Percentiles rank a stretch among this genome's conserved stretches.
Evolutionary conservation across 306 rosid genomes (phyloP).

Genomic region (Cicer arietinum): DNA sequence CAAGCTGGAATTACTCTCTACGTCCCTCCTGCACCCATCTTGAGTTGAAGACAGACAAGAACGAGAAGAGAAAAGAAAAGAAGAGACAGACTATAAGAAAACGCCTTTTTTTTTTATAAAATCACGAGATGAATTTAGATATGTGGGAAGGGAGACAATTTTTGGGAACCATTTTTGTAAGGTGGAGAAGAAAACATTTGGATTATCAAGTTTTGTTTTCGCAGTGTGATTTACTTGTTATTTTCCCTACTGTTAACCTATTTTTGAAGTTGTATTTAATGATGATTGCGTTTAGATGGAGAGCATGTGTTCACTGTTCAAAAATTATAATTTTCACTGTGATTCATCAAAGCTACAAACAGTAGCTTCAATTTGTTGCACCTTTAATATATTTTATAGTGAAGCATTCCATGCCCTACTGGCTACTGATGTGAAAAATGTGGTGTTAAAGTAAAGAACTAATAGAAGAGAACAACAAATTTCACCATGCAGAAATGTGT

Average conservation of each 20-base stretch:
- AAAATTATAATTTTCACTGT: too few relatives aligned
- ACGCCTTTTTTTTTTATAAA: constrained; percentile 4
- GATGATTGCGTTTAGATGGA: background rate
- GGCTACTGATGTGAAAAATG: too few relatives aligned
- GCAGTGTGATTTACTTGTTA: background rate
- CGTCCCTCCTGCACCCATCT: constrained; percentile 59
- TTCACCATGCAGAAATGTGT: too few relatives aligned
- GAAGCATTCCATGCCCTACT: too few relatives aligned
- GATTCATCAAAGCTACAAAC: too few relatives aligned
- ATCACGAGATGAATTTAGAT: constrained; percentile 42
- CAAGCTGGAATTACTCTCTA: constrained; percentile 91
- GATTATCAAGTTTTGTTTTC: constrained; percentile 32
- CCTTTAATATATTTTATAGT: too few relatives aligned
- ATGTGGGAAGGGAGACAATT: constrained; percentile 53
- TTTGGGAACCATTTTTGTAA: constrained; percentile 56
- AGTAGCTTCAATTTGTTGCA: too few relatives aligned
- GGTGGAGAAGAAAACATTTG: constrained; percentile 49
- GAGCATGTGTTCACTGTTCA: background rate
- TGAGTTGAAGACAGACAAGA: constrained; percentile 33
- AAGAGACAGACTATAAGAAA: constrained; percentile 19
- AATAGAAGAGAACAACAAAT: too few relatives aligned
- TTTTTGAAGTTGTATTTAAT: constrained; percentile 8
- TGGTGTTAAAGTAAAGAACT: too few relatives aligned
- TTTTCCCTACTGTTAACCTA: background rate
- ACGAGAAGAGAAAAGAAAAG: background rate